These are phyloP conservation scores for Cladorrhinum samala DNA, from an alignment of 495 filamentous ascomycete species.

Conservation along the genomic window DNA sequence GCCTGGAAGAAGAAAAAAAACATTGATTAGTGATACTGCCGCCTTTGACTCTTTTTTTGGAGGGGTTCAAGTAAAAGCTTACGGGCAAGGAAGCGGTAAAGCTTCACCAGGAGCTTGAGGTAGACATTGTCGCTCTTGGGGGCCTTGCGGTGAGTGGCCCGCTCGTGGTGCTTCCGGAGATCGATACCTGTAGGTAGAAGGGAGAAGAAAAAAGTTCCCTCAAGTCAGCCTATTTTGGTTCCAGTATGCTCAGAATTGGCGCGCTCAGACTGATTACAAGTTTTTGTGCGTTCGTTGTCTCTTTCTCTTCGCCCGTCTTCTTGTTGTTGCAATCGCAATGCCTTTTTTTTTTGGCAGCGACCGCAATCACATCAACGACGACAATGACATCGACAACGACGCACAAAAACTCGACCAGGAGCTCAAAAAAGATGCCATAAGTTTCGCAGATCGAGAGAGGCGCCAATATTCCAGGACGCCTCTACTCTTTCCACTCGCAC, in stretches of 20 bases:
- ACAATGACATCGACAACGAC: slow-evolving; percentile 3
- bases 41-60: too few species aligned
- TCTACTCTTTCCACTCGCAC: slow-evolving; percentile 40
- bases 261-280: slow-evolving; percentile 22
- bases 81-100: slow-evolving; percentile 98
- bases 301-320: slow-evolving; percentile 19
- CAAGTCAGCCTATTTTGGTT: slow-evolving; percentile 49
- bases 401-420: slow-evolving; percentile 15
- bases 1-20: slow-evolving; percentile 50
- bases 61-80: slow-evolving; percentile 39
- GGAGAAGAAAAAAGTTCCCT: slow-evolving; percentile 32
- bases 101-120: slow-evolving; percentile 94
- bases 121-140: slow-evolving; percentile 98
- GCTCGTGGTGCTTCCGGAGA: slow-evolving; percentile 76
- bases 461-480: slow-evolving; percentile 18
- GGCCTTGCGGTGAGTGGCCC: slow-evolving; percentile 83
- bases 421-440: slow-evolving; percentile 25
- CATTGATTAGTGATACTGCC: too few species aligned
- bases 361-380: not conserved
- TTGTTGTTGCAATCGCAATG: not conserved
- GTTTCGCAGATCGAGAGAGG: slow-evolving; percentile 34
- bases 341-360: too few species aligned
- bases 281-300: slow-evolving; percentile 1
- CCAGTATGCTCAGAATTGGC: slow-evolving; percentile 41
- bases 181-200: slow-evolving; percentile 55